Evolutionary conservation across 2,329 filamentous ascomycete species (phyloP).

Genomic region (Aureobasidium subglaciale): DNA sequence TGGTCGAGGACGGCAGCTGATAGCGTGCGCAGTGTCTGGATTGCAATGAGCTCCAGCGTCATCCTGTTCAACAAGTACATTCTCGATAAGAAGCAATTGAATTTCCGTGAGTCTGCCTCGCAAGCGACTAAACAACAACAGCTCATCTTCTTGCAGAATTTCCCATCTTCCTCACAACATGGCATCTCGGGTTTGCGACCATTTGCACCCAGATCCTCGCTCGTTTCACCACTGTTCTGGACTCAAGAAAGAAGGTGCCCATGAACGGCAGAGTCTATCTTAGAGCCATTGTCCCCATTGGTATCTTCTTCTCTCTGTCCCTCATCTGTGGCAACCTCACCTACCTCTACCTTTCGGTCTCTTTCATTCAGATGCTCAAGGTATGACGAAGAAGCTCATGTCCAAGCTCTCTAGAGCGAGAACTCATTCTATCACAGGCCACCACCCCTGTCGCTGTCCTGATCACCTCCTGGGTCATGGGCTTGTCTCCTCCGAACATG

Average conservation of each 20-base stretch:
- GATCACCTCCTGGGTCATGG: conserved; percentile 79
- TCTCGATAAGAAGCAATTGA: conserved; percentile 59
- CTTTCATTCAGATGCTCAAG: conserved; percentile 99
- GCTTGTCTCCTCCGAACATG: conserved; percentile 74
- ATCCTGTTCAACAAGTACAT: conserved; percentile 99
- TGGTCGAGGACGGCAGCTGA: not conserved
- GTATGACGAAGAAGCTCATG: conserved; percentile 37
- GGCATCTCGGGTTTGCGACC: conserved; percentile 89
- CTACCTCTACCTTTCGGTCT: conserved; percentile 89
- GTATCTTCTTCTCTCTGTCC: conserved; percentile 90
- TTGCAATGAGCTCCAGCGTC: conserved; percentile 82
- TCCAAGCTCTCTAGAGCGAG: conserved; percentile 16
- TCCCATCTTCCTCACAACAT: conserved; percentile 87
- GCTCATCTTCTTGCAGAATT: conserved; percentile 26
- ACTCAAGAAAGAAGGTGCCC: conserved; percentile 91
- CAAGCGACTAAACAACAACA: conserved; percentile 24
- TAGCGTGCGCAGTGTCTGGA: conserved; percentile 64
- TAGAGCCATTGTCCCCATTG: conserved; percentile 88
- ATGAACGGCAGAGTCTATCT: conserved; percentile 94
- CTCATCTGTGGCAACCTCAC: conserved; percentile 95
- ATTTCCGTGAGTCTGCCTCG: conserved; percentile 62
- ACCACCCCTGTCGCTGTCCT: conserved; percentile 92
- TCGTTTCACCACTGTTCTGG: conserved; percentile 79
- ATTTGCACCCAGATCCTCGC: conserved; percentile 91
- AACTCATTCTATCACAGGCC: conserved; percentile 50